Base-by-base conservation (phyloP, 345 rosid genomes). In the Pugionium dolabratum region DNA sequence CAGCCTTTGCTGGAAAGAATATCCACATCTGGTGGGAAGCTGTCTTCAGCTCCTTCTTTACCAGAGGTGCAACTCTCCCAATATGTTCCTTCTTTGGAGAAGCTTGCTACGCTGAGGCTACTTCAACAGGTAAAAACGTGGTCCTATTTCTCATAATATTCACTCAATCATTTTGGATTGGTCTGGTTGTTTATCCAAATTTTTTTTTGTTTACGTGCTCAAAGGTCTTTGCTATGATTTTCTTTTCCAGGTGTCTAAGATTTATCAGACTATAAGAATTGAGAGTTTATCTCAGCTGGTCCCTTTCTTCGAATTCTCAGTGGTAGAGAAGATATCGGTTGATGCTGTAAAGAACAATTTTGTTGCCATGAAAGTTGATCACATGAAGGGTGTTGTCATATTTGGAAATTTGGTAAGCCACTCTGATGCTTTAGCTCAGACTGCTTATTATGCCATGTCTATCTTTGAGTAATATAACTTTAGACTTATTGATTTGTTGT, bases 11-110 rank as follows among this genome's bases (percentile, higher is more conserved):
- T 95, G 71, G 53, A 82, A 56, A 95, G 79, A 76, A 72, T 95
- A n/a, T 91, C 97, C 4, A 95, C 86, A 78, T 73, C 84, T 44
- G 97, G 99, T 39, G 97, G 98, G 54, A 95, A 91, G 80, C 80
- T 95, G 64, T 79, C 90, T 29, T 90, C 96, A 41, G 94, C 94
- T 62, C 82, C 99, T 54, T 91, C 97, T 64, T 80, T 95, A 45
- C 87, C 98, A 32, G 98, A 95, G 73, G 88, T 87, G 73, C 91
- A 89, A 37, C 81, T 95, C 33, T 82, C 91, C 11, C 85, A 86
- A 8, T 95, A 95, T 76, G 84, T 86, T 82, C 79, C 90, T 63
- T 79, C 90, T 39, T 78, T 95, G 73, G 98, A 95, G 74, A 91
- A 84, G 82, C 90, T 95, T 76, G 81, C 89, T 70, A 84, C 96